These are phyloP conservation scores for Podila epicladia DNA, from an alignment of 192 early-diverging fungal species.

Conservation along the genomic window DNA sequence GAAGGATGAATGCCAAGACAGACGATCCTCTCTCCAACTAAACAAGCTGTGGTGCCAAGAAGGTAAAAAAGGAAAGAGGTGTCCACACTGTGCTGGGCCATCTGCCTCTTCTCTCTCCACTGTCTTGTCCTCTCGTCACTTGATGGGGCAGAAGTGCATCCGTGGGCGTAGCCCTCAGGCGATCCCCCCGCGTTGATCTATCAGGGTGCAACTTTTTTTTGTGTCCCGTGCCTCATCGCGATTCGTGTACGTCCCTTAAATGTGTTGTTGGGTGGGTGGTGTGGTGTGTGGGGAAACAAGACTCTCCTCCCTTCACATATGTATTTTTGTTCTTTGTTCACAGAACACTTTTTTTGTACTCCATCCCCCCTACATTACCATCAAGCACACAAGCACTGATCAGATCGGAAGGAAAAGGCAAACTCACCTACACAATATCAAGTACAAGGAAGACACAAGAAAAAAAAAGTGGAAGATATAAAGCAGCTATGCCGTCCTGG, in stretches of 20 bases:
- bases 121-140: too few relatives aligned
- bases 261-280: neutral
- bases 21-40: too few relatives aligned
- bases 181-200: neutral
- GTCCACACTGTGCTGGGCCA: too few relatives aligned
- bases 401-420: neutral
- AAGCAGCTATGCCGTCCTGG: neutral
- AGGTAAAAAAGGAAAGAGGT: too few relatives aligned
- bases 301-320: neutral
- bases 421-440: neutral
- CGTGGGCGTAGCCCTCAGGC: neutral
- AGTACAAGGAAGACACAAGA: neutral
- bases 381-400: neutral
- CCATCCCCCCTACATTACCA: neutral
- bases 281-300: neutral
- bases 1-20: too few relatives aligned
- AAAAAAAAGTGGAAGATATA: neutral
- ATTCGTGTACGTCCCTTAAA: neutral
- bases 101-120: too few relatives aligned
- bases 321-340: neutral
- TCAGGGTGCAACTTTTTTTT: neutral
- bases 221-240: neutral
- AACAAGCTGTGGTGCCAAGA: too few relatives aligned
- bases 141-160: too few relatives aligned
- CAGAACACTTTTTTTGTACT: neutral